Evolutionary conservation across 2,329 filamentous ascomycete species (phyloP), one percentile per base, ranked within the genome.

Genomic region (Botrytis tulipae): DNA sequence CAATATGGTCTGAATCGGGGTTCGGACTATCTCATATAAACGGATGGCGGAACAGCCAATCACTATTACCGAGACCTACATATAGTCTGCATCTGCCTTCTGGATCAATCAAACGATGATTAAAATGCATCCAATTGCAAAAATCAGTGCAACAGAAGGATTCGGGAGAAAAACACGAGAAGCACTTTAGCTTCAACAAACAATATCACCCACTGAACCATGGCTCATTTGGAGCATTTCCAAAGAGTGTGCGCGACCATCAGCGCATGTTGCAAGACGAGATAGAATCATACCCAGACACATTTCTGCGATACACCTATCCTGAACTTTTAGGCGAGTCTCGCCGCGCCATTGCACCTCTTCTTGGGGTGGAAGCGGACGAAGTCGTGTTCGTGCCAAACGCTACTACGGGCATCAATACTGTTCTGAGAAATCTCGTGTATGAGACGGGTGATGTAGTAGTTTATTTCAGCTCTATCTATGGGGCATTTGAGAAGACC

Each of bases 351-450:
- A 32, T 57, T 29, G 14, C 12, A 8, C 51, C 51, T 57, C 51
- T 57, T 57, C 51, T 57, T 32, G 51, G n/a, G 6, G 51, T 32
- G n/a, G 51, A 32, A 18, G 29, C 29, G 8, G 29, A n/a, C 16
- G 51, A 57, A 32, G 51, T 57, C 1, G 25, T 57, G 29, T 18
- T 97, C 76, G 89, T 97, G 0, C 85, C 88, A 74, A 97, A 97
- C 80, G 93, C 93, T 8, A 96, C 93, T 0, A 91, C 88, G 0
- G 93, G 89, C 22, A 83, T 94, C 69, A 95, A 95, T 83, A 93
- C 90, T 0, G 88, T 97, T 6, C 86, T 97, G 25, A 89, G 91
- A 61, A 94, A 92, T 80, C 82, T 97, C 2, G 79, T 80, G 3
- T 97, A 90, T 85, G 90, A 91, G 73, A 57, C 73, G 18, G 61